A percentile compares a stretch with the other conserved stretches of the same genome.
Evolutionary conservation across 2,329 filamentous ascomycete species (phyloP).

Genomic region (Monosporascus sp.): DNA sequence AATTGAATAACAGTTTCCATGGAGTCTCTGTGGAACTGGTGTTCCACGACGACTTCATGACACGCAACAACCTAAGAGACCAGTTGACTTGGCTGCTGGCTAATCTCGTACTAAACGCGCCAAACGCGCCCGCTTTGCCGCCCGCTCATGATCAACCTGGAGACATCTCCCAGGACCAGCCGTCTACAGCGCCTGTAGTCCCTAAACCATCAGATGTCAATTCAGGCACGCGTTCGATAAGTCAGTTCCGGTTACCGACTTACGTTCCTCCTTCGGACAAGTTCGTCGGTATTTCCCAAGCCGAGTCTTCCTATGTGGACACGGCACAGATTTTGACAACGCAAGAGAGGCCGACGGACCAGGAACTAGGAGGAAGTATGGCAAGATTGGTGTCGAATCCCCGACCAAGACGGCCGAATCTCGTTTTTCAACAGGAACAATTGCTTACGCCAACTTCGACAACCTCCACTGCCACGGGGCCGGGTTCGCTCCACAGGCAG

Average conservation of each 20-base stretch:
- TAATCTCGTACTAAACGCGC: conserved; percentile 38
- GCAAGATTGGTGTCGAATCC: conserved; percentile 38
- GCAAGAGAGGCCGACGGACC: conserved; percentile 12
- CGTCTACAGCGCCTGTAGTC: conserved; percentile 10
- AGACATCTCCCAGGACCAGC: conserved; percentile 19
- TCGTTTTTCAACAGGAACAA: conserved; percentile 37
- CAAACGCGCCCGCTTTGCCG: conserved; percentile 33
- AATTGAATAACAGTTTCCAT: conserved; percentile 20
- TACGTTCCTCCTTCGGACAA: conserved; percentile 1
- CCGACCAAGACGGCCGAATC: conserved; percentile 39
- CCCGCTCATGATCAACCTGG: conserved; percentile 19
- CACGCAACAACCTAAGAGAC: conserved; percentile 54
- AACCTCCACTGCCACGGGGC: conserved; percentile 8
- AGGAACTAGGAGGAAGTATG: conserved; percentile 31
- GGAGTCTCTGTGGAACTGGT: conserved; percentile 28
- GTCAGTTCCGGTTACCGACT: too few relatives aligned
- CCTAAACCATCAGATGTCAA: conserved; percentile 5
- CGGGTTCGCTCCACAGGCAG: conserved; percentile 28
- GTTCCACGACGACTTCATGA: conserved; percentile 49
- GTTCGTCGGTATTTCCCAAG: conserved; percentile 1
- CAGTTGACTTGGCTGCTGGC: conserved; percentile 54
- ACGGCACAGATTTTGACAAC: conserved; percentile 10
- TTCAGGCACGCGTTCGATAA: conserved; percentile 11
- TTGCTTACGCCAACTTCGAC: conserved; percentile 37
- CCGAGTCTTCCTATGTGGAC: conserved; percentile 17